Percentiles rank a stretch among this genome's conserved stretches.
These are phyloP conservation scores for Alternaria rosae DNA, from an alignment of 2,329 filamentous ascomycete species.

Conservation along the genomic window DNA sequence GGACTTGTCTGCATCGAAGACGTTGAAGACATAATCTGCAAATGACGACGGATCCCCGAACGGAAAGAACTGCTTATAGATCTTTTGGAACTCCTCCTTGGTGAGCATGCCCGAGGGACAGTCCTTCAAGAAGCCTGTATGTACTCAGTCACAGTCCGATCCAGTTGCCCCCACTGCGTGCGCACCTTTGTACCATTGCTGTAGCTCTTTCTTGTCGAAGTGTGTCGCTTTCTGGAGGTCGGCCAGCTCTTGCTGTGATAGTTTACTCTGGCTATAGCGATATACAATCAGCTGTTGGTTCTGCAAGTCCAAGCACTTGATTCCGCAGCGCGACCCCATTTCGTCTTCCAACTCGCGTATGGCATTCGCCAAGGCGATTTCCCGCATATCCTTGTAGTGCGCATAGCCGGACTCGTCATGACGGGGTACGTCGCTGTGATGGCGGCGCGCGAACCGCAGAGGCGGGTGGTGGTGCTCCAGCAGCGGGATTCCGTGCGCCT, in stretches of 20 bases:
- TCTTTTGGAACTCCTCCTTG: slow-evolving; percentile 99
- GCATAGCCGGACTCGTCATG: slow-evolving; percentile 34
- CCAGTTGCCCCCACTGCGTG: slow-evolving; percentile 7
- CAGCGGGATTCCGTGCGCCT: slow-evolving; percentile 30
- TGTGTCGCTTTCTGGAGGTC: slow-evolving; percentile 97
- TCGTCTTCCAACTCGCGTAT: slow-evolving; percentile 32
- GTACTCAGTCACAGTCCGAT: slow-evolving; percentile 24
- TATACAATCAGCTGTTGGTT: slow-evolving; percentile 44
- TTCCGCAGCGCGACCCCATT: slow-evolving; percentile 29
- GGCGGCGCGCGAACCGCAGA: slow-evolving; percentile 44
- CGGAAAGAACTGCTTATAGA: slow-evolving; percentile 99
- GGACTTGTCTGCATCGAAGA: slow-evolving; percentile 97
- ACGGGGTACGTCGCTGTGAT: slow-evolving; percentile 29
- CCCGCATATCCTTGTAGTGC: slow-evolving; percentile 33
- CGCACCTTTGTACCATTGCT: slow-evolving; percentile 99
- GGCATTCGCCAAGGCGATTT: slow-evolving; percentile 37
- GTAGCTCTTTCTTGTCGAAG: slow-evolving; percentile 99
- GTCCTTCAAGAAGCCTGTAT: slow-evolving; percentile 91
- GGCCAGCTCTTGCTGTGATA: slow-evolving; percentile 92
- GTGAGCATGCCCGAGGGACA: slow-evolving; percentile 96
- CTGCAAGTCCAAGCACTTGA: slow-evolving; percentile 34
- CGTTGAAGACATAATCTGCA: slow-evolving; percentile 98
- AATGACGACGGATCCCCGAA: slow-evolving; percentile 98
- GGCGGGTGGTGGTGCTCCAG: slow-evolving; percentile 32
- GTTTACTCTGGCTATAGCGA: slow-evolving; percentile 86